phyloP scores from a whole-genome alignment of 1,284 basidiomycete genomes.

The Amylostereum chailletii region DNA sequence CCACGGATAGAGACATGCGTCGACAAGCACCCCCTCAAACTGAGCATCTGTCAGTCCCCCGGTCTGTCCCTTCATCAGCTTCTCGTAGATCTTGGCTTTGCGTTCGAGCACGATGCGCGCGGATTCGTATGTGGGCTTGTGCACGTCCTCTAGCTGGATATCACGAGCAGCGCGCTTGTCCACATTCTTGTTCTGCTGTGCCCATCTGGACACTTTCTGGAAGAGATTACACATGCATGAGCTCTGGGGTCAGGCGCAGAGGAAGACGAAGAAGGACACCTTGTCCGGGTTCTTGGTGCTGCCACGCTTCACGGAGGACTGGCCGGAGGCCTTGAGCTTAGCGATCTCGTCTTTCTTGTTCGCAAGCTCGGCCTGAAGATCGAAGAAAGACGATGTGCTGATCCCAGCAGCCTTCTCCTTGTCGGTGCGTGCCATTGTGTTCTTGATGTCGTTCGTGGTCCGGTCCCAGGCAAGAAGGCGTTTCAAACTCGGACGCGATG shows the following conservation, averaged over 20 bases:
- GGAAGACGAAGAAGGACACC: conserved; percentile 26
- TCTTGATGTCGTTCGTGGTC: too few species aligned
- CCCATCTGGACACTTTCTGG: conserved; percentile 69
- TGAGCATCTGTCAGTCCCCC: conserved; percentile 76
- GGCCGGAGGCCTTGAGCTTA: conserved; percentile 50
- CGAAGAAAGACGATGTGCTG: conserved; percentile 64
- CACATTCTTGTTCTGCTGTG: conserved; percentile 65
- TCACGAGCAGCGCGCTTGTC: conserved; percentile 52
- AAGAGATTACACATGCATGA: not conserved
- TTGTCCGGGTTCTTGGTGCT: conserved; percentile 57
- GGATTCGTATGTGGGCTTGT: conserved; percentile 59
- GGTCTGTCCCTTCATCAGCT: conserved; percentile 71
- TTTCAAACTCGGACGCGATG: too few species aligned
- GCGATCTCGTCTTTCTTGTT: conserved; percentile 57
- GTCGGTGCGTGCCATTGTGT: conserved; percentile 25
- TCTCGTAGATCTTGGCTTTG: conserved; percentile 80
- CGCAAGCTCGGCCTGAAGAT: conserved; percentile 65
- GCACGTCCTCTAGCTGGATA: conserved; percentile 54
- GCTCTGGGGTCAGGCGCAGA: not conserved
- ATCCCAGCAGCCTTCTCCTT: conserved; percentile 63
- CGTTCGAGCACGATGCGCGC: conserved; percentile 63
- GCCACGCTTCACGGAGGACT: conserved; percentile 39
- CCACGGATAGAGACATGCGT: conserved; percentile 45
- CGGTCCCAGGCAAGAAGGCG: too few species aligned
- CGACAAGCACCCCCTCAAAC: conserved; percentile 69